Evolutionary conservation across 768 basidiomycete species (phyloP).

Genomic region (Pulveroboletus sp.): DNA sequence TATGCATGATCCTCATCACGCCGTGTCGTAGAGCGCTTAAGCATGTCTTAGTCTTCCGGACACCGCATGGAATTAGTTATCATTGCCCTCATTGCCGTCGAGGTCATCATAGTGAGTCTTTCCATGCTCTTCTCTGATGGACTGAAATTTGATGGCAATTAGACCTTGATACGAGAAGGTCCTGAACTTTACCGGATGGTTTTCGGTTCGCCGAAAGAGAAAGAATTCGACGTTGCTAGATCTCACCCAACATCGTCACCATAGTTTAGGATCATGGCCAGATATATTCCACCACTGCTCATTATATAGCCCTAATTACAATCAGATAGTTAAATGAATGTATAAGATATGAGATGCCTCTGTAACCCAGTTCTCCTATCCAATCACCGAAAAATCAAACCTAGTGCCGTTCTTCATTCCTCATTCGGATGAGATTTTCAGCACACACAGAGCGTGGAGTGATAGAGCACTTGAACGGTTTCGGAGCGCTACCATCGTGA

Average conservation of each 20-base stretch:
- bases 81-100: conserved; percentile 90
- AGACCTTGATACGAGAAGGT: conserved; percentile 77
- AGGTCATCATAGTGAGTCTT: conserved; percentile 80
- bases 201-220: conserved; percentile 19
- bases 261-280: conserved; percentile 1
- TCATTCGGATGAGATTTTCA: conserved; percentile 16
- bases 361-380: not conserved
- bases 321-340: not conserved
- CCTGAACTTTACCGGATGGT: conserved; percentile 70
- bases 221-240: not conserved
- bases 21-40: not conserved
- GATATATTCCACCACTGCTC: conserved; percentile 5
- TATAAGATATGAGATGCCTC: not conserved
- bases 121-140: not conserved
- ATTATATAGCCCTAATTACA: conserved; percentile 5
- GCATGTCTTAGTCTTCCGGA: conserved; percentile 63
- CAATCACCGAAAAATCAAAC: not conserved
- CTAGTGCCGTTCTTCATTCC: not conserved
- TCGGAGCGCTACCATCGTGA: conserved; percentile 15
- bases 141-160: conserved; percentile 1
- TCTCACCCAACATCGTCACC: not conserved
- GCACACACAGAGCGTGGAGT: conserved; percentile 11
- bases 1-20: conserved; percentile 3
- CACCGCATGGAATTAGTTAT: conserved; percentile 96
- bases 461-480: conserved; percentile 25